Evolutionary conservation across 106 monocot species (phyloP).

Genomic region (Apostasia shenzhenica): DNA sequence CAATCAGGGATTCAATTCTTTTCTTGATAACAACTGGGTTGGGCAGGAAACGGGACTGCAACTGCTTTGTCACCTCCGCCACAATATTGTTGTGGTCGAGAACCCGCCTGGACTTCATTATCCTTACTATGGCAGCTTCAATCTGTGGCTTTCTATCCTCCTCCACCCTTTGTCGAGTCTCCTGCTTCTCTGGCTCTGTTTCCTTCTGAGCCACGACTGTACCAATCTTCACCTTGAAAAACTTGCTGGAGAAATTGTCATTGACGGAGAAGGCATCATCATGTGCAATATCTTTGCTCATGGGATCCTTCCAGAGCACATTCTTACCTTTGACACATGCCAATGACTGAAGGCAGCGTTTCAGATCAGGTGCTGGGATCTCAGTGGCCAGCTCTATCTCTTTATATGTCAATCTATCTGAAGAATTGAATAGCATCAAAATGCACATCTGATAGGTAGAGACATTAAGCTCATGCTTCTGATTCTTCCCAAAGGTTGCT

Average conservation of each 20-base stretch:
- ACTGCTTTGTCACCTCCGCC: slow-evolving; percentile 67
- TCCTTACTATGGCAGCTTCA: slow-evolving; percentile 73
- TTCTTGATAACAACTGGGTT: slow-evolving; percentile 83
- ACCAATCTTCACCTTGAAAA: slow-evolving; percentile 77
- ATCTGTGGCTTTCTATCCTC: slow-evolving; percentile 90
- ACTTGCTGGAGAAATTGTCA: slow-evolving; percentile 77
- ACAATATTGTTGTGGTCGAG: slow-evolving; percentile 76
- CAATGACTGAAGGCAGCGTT: slow-evolving; percentile 84
- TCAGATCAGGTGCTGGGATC: slow-evolving; percentile 50
- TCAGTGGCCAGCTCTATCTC: slow-evolving; percentile 65
- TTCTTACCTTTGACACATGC: slow-evolving; percentile 85
- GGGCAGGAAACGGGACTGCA: slow-evolving; percentile 65
- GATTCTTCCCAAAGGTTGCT: slow-evolving; percentile 59
- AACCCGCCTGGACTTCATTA: slow-evolving; percentile 73
- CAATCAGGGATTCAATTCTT: slow-evolving; percentile 76
- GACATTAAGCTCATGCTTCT: slow-evolving; percentile 81
- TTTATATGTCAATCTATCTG: slow-evolving; percentile 52
- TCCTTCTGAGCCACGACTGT: slow-evolving; percentile 77
- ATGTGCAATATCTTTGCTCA: slow-evolving; percentile 75
- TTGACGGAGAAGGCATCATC: slow-evolving; percentile 71
- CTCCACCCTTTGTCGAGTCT: slow-evolving; percentile 86
- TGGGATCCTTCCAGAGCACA: slow-evolving; percentile 67
- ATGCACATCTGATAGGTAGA: slow-evolving; percentile 97
- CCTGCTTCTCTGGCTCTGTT: slow-evolving; percentile 74
- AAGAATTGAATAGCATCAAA: slow-evolving; percentile 85